Base-by-base conservation (phyloP, 148 eudicot species). In the Amaranthus hypochondriacus region DNA sequence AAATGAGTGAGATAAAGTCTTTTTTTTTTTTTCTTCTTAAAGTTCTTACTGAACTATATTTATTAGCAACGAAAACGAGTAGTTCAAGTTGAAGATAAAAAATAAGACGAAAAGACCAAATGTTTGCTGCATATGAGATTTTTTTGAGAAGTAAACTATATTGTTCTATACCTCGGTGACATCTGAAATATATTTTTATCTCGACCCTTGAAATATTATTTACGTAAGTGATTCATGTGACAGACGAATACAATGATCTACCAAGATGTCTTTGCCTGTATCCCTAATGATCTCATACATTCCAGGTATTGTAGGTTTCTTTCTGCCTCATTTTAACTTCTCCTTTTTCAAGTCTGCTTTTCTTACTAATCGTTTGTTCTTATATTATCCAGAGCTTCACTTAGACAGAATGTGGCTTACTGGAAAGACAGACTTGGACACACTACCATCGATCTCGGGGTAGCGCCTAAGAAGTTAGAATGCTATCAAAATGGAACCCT, bases 201-300 rank as follows among this genome's bases (percentile, higher is more conserved):
- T 44, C 5, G 55, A 44, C 7, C 62, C 13, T 63, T 48, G 56
- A 44, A 5, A 9, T 71, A 15, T 67, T 55, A 8, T 72, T 56
- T 11, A 28, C 48, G 28, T 46, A 62, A 6, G 18, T 50, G 56
- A 55, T 71, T 50, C 55, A 21, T 47, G 75, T 56, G 59, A 76
- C 96, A 95, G 99, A 90, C 96, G 67, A 95, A 95, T 76, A 90
- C 99, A 49, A 92, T 87, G 97, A 92, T 95, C 77, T 95, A 87
- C 83, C 96, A 95, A 89, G 99, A 95, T 70, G 97, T 95, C 59
- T 92, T 95, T 78, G 84, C 96, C 65, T 95, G 99, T 84, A 82
- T 95, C 68, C 99, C 99, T 5, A 95, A 90, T 73, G 99, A 95
- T 84, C 90, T 95, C 46, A 86, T 92, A 77, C 94, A 92, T 72